These are phyloP conservation scores for Magnolia officinalis DNA, from an alignment of 164 flowering plant genomes.

Conservation along the genomic window DNA sequence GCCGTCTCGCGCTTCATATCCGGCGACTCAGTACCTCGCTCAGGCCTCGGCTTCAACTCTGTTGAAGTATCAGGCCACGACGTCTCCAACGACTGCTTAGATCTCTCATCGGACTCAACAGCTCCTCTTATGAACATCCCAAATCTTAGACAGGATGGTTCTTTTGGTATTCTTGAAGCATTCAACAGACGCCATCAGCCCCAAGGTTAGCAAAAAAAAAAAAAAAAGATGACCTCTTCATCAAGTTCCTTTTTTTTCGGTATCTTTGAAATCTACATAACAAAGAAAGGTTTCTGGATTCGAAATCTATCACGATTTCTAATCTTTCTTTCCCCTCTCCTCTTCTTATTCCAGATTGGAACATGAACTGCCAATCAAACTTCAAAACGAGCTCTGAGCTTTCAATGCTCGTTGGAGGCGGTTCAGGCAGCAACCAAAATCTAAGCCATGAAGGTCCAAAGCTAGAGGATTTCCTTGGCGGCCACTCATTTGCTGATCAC, in stretches of 20 bases:
- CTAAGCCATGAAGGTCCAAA: constrained; percentile 52
- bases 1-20: constrained; percentile 16
- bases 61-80: constrained; percentile 45
- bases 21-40: not conserved
- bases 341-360: constrained; percentile 56
- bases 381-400: constrained; percentile 39
- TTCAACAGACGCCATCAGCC: constrained; percentile 42
- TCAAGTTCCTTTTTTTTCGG: not conserved
- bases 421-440: constrained; percentile 37
- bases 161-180: constrained; percentile 58
- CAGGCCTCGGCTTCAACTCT: constrained; percentile 37
- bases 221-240: not conserved
- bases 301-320: not conserved
- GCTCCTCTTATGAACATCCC: constrained; percentile 20
- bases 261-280: not conserved
- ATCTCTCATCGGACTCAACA: constrained; percentile 45
- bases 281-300: too few species aligned
- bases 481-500: constrained; percentile 39
- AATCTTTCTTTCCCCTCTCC: constrained; percentile 10
- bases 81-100: constrained; percentile 50
- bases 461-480: constrained; percentile 80
- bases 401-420: constrained; percentile 32
- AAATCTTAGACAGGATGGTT: constrained; percentile 23
- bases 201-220: constrained; percentile 36
- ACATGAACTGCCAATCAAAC: constrained; percentile 30